Evolutionary conservation across 139 green algal species (phyloP).

Genomic region (Tetraselmis striata): DNA sequence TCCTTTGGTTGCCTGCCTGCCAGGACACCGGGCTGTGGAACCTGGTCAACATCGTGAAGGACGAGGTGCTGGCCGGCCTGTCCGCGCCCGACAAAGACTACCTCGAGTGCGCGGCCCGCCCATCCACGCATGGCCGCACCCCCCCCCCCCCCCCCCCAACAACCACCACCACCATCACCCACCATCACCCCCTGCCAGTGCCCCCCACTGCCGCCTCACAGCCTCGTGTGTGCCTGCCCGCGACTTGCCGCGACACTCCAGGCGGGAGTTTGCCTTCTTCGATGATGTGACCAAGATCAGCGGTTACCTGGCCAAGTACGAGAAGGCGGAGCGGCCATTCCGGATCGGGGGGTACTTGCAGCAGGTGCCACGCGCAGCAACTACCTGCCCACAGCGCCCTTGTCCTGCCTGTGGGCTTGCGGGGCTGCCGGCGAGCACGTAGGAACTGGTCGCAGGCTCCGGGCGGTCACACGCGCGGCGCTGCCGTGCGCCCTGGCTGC

Average conservation of each 20-base stretch:
- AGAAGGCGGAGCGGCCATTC: constrained; percentile 62
- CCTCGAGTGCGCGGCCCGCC: background rate
- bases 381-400: too few relatives aligned
- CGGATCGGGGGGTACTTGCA: constrained; percentile 23
- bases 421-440: constrained; percentile 24
- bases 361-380: constrained; percentile 41
- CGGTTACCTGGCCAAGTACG: too few relatives aligned
- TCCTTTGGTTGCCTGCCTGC: background rate
- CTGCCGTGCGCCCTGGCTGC: background rate
- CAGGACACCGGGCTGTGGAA: constrained; percentile 79
- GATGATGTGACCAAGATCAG: too few relatives aligned
- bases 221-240: too few relatives aligned
- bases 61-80: constrained; percentile 39
- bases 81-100: background rate
- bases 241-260: too few relatives aligned
- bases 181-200: too few relatives aligned
- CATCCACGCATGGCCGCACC: too few relatives aligned
- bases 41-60: constrained; percentile 46
- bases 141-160: too few relatives aligned
- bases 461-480: constrained; percentile 6
- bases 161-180: too few relatives aligned
- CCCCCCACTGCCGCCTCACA: too few relatives aligned
- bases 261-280: too few relatives aligned
- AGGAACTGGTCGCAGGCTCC: constrained; percentile 13
- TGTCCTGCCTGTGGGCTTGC: too few relatives aligned